A percentile compares a stretch with the other conserved stretches of the same genome.
Evolutionary conservation across 345 rosid genomes (phyloP).

Genomic region (Jatropha curcas): DNA sequence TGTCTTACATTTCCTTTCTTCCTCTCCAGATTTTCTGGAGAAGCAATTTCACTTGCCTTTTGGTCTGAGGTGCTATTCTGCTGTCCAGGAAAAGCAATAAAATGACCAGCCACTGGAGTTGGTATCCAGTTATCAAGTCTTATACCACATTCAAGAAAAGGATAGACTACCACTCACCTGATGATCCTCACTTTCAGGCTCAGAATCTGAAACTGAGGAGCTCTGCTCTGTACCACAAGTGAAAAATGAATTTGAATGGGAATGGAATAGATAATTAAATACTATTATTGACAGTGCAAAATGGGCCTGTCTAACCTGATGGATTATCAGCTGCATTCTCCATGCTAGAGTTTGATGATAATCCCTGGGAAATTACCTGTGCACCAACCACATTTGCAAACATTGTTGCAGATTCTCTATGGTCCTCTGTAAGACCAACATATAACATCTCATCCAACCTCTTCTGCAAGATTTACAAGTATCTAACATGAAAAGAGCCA

Average conservation of each 20-base stretch:
- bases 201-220: slow-evolving; percentile 43
- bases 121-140: slow-evolving; percentile 14
- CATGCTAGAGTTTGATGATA: slow-evolving; percentile 31
- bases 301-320: slow-evolving; percentile 39
- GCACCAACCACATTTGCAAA: slow-evolving; percentile 91
- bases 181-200: slow-evolving; percentile 46
- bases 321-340: slow-evolving; percentile 22
- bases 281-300: neutral
- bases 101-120: slow-evolving; percentile 8
- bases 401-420: slow-evolving; percentile 89
- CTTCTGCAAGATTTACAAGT: slow-evolving; percentile 73
- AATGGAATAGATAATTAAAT: neutral
- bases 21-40: slow-evolving; percentile 36
- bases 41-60: slow-evolving; percentile 25
- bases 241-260: slow-evolving; percentile 8
- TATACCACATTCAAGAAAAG: slow-evolving; percentile 13
- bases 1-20: slow-evolving; percentile 58
- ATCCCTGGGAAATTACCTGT: slow-evolving; percentile 79
- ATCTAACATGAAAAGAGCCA: slow-evolving; percentile 45
- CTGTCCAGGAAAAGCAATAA: slow-evolving; percentile 14
- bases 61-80: slow-evolving; percentile 38
- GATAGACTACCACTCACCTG: slow-evolving; percentile 43
- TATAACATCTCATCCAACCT: slow-evolving; percentile 91
- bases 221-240: slow-evolving; percentile 51
- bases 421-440: slow-evolving; percentile 94